phyloP scores from a whole-genome alignment of 495 filamentous ascomycete genomes.

The Aspergillus diversus region DNA sequence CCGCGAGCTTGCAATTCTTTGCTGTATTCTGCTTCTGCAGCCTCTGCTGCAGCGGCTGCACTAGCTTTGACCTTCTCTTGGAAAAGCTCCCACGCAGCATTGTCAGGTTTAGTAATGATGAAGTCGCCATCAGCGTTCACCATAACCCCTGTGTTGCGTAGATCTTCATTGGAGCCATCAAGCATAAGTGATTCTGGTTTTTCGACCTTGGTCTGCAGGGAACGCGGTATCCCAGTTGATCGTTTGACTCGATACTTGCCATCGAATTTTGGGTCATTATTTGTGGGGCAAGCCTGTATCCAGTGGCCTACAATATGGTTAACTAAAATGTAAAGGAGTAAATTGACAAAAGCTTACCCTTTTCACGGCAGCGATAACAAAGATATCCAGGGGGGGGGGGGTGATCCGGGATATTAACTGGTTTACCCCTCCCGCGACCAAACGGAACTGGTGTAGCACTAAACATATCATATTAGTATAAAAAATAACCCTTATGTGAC shows the following conservation, averaged over 20 bases:
- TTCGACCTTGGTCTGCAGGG: slow-evolving; percentile 90
- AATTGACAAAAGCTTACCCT: slow-evolving; percentile 54
- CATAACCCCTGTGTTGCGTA: slow-evolving; percentile 88
- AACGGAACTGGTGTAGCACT: slow-evolving; percentile 69
- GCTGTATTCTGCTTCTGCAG: slow-evolving; percentile 69
- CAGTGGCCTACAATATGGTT: slow-evolving; percentile 67
- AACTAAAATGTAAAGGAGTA: background rate
- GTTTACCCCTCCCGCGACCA: slow-evolving; percentile 59
- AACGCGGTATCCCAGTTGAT: slow-evolving; percentile 93
- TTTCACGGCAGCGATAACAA: slow-evolving; percentile 97
- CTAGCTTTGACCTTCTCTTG: slow-evolving; percentile 89
- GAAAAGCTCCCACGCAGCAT: slow-evolving; percentile 93
- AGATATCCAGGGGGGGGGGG: slow-evolving; percentile 91
- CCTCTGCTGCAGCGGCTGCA: slow-evolving; percentile 73
- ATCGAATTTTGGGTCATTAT: slow-evolving; percentile 94
- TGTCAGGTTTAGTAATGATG: slow-evolving; percentile 92
- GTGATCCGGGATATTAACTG: slow-evolving; percentile 81
- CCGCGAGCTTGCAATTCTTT: slow-evolving; percentile 83
- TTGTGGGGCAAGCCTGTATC: slow-evolving; percentile 97
- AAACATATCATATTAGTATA: slow-evolving; percentile 39
- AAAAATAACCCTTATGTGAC: background rate
- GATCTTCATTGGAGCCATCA: slow-evolving; percentile 73
- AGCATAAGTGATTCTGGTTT: slow-evolving; percentile 76
- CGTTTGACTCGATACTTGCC: slow-evolving; percentile 88
- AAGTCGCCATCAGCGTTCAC: slow-evolving; percentile 96